phyloP scores from a whole-genome alignment of 768 basidiomycete species.

The Pulveroboletus frians region DNA sequence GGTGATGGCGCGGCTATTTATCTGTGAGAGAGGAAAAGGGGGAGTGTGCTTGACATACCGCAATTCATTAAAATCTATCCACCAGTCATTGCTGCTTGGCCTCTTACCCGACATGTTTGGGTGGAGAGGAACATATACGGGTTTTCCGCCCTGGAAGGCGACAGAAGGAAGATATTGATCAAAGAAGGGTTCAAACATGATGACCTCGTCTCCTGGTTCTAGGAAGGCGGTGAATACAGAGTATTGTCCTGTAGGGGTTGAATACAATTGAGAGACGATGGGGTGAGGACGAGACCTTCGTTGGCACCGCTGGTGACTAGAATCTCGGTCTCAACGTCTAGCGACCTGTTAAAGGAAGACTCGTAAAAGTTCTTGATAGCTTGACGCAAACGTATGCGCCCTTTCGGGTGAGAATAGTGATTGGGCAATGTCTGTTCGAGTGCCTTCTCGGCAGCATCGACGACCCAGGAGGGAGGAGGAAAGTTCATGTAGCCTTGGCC shows the following conservation, averaged over 20 bases:
- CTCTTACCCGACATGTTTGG: constrained; percentile 57
- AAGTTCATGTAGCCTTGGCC: constrained; percentile 97
- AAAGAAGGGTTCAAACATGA: constrained; percentile 98
- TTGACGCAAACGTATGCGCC: constrained; percentile 78
- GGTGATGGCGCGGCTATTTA: constrained; percentile 70
- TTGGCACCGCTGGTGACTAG: constrained; percentile 96
- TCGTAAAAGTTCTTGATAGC: constrained; percentile 83
- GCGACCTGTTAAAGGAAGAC: constrained; percentile 56
- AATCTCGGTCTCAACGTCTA: constrained; percentile 85
- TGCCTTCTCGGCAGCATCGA: constrained; percentile 65
- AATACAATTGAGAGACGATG: neutral
- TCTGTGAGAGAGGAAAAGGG: constrained; percentile 2
- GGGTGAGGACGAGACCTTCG: constrained; percentile 55
- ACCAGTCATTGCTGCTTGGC: constrained; percentile 76
- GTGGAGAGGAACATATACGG: constrained; percentile 92
- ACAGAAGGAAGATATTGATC: constrained; percentile 93
- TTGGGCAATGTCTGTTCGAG: constrained; percentile 58
- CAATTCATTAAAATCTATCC: constrained; percentile 83
- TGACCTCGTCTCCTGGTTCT: constrained; percentile 91
- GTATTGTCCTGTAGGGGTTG: constrained; percentile 62
- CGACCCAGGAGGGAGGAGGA: constrained; percentile 75
- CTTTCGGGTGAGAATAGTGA: constrained; percentile 91
- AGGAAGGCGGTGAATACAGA: constrained; percentile 90
- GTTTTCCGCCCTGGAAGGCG: constrained; percentile 89
- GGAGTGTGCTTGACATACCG: constrained; percentile 40